Conservation (phyloP, 179 eudicot species). For the Spinacia oleracea region DNA sequence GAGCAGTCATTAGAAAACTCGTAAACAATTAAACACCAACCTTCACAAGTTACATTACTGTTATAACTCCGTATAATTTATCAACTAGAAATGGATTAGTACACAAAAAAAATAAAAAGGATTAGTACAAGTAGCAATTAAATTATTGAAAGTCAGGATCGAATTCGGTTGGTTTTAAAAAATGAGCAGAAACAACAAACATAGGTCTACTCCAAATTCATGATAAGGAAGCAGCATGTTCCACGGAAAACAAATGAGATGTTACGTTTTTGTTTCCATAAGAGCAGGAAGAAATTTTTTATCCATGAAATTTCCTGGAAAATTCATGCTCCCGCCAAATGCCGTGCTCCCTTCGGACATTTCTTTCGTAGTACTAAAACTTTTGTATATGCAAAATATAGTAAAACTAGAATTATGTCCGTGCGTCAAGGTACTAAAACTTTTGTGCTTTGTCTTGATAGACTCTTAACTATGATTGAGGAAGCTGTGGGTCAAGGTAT, state of each 20-base stretch:
- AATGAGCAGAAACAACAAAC: too few species aligned
- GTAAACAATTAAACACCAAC: too few species aligned
- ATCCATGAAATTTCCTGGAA: slow-evolving; percentile 17
- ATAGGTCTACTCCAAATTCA: background rate
- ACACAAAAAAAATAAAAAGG: background rate
- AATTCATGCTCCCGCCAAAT: background rate
- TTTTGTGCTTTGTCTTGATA: background rate
- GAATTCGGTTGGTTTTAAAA: background rate
- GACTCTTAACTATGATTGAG: background rate
- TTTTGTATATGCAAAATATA: too few species aligned
- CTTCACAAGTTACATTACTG: too few species aligned
- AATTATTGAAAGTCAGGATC: background rate
- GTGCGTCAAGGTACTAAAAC: too few species aligned
- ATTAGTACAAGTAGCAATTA: background rate
- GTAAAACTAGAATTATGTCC: too few species aligned
- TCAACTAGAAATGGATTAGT: background rate
- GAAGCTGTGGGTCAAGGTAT: background rate
- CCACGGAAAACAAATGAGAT: background rate
- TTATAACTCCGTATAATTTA: too few species aligned
- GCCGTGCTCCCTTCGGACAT: slow-evolving; percentile 13
- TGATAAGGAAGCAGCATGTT: slow-evolving; percentile 2
- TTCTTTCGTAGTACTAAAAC: background rate
- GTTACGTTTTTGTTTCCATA: background rate
- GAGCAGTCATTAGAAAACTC: too few species aligned
- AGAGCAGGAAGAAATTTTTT: background rate